phyloP scores from a whole-genome alignment of 805 yeast genomes.

The Metschnikowia vanudenii region DNA sequence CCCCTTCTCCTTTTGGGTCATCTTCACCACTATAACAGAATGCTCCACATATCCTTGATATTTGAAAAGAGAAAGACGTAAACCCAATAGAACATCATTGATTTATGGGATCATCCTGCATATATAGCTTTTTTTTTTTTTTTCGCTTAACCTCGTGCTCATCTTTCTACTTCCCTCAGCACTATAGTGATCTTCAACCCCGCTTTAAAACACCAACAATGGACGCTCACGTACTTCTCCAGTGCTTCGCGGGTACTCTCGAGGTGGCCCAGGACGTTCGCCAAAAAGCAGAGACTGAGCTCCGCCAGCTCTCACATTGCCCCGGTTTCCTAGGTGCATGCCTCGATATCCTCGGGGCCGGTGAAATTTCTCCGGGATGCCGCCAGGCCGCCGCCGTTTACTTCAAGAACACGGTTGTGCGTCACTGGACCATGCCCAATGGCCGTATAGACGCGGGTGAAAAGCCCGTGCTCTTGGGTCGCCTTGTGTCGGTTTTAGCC shows the following conservation, averaged over 20 bases:
- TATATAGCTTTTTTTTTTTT: no score
- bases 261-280: slow-evolving; percentile 62
- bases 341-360: slow-evolving; percentile 64
- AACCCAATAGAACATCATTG: no score
- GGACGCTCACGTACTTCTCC: slow-evolving; percentile 68
- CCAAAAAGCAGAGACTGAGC: slow-evolving; percentile 65
- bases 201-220: slow-evolving; percentile 31
- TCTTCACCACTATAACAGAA: no score
- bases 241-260: slow-evolving; percentile 77
- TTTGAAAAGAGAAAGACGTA: no score
- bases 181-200: neutral
- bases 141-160: neutral
- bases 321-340: slow-evolving; percentile 84
- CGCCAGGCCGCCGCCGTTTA: slow-evolving; percentile 77
- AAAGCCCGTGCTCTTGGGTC: slow-evolving; percentile 67
- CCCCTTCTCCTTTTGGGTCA: no score
- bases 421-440: slow-evolving; percentile 51
- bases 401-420: slow-evolving; percentile 70
- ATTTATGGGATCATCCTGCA: no score
- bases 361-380: slow-evolving; percentile 40
- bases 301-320: slow-evolving; percentile 53
- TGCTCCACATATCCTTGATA: no score
- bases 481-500: slow-evolving; percentile 64
- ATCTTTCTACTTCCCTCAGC: neutral
- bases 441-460: slow-evolving; percentile 62